phyloP scores from a whole-genome alignment of 73 alveolate genomes.

The Diophrys appendiculata region DNA sequence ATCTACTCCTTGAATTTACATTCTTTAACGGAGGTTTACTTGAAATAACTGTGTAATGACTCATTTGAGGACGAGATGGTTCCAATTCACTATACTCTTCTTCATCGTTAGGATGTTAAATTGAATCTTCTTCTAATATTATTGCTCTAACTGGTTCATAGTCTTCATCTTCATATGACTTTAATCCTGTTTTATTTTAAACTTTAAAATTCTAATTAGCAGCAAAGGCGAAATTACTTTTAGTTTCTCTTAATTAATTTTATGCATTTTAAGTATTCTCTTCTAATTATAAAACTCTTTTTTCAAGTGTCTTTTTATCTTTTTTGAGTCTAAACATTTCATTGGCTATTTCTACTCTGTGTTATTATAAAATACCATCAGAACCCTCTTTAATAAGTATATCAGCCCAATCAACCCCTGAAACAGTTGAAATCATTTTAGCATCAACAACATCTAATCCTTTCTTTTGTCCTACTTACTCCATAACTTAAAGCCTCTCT shows the following conservation, averaged over 20 bases:
- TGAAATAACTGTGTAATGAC: too few relatives aligned
- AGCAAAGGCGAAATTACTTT: background rate
- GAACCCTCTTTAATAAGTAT: background rate
- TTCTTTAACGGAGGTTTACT: too few relatives aligned
- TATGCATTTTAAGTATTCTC: background rate
- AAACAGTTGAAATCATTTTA: background rate
- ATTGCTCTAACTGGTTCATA: background rate
- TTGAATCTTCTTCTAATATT: too few relatives aligned
- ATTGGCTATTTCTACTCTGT: constrained; percentile 12
- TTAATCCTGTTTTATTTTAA: too few relatives aligned
- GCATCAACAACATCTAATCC: constrained; percentile 6
- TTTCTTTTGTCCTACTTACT: background rate
- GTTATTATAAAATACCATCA: background rate
- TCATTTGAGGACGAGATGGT: too few relatives aligned
- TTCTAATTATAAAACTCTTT: constrained; percentile 1
- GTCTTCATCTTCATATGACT: background rate
- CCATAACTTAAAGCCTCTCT: constrained; percentile 5
- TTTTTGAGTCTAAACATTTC: constrained; percentile 15
- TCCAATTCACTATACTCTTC: too few relatives aligned
- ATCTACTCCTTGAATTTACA: too few relatives aligned
- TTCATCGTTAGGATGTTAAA: too few relatives aligned
- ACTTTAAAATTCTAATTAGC: background rate
- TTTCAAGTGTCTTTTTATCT: constrained; percentile 2
- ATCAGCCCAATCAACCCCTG: background rate
- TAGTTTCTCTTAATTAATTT: background rate